Percentiles rank a stretch among this genome's conserved stretches.
Conservation (phyloP, 2,329 filamentous ascomycete species). For the Huntiella abstrusa region DNA sequence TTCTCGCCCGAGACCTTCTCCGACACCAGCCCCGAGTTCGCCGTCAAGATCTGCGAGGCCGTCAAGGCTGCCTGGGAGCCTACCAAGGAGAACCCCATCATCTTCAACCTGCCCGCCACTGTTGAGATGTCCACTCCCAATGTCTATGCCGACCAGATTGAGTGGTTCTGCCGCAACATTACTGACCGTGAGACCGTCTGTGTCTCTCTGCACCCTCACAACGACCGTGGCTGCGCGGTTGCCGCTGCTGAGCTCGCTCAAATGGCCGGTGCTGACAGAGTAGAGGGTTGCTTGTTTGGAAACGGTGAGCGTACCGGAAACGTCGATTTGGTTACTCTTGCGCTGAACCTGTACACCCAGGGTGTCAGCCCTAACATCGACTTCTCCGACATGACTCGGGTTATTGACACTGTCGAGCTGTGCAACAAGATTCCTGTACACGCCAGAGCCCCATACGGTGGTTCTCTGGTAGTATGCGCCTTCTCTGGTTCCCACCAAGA, state of each 20-base stretch:
- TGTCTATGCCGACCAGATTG: slow-evolving; percentile 87
- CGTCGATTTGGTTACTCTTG: slow-evolving; percentile 83
- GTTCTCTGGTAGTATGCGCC: slow-evolving; percentile 76
- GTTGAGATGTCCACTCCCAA: slow-evolving; percentile 93
- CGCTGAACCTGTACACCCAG: slow-evolving; percentile 86
- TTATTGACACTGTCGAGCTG: slow-evolving; percentile 79
- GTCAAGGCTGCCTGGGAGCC: slow-evolving; percentile 91
- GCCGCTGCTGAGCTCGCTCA: slow-evolving; percentile 83
- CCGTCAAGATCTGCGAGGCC: slow-evolving; percentile 67
- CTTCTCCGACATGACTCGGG: slow-evolving; percentile 69
- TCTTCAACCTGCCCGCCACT: slow-evolving; percentile 92
- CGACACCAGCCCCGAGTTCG: slow-evolving; percentile 71
- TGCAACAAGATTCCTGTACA: slow-evolving; percentile 93
- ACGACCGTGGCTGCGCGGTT: slow-evolving; percentile 77
- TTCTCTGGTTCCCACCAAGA: slow-evolving; percentile 90
- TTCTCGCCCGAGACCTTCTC: slow-evolving; percentile 83
- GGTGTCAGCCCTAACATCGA: slow-evolving; percentile 71
- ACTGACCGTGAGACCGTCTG: slow-evolving; percentile 69
- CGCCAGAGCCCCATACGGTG: slow-evolving; percentile 75
- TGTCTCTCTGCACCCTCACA: slow-evolving; percentile 84
- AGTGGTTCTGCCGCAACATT: slow-evolving; percentile 83
- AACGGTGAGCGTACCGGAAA: slow-evolving; percentile 95
- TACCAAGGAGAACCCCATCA: slow-evolving; percentile 58
- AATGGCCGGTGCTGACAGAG: slow-evolving; percentile 88
- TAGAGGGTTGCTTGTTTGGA: slow-evolving; percentile 84